These are phyloP conservation scores for Phytopythium helicoides DNA, from an alignment of 352 stramenopile genomes.

Conservation along the genomic window DNA sequence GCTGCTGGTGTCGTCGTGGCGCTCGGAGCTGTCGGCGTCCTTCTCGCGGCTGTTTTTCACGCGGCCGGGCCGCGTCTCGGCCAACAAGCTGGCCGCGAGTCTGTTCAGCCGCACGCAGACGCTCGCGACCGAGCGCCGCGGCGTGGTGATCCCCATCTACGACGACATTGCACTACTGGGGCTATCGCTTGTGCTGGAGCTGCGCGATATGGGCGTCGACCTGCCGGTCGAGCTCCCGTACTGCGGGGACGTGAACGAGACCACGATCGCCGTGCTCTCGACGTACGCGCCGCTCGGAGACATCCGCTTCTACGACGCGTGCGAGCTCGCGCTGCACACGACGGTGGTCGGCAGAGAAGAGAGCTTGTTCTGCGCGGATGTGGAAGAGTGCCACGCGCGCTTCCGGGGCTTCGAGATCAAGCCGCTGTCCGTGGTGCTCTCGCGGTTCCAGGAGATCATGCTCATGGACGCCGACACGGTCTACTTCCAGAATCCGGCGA, in stretches of 20 bases:
- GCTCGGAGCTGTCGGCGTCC: neutral
- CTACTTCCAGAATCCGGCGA: conserved; percentile 38
- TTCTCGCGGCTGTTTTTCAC: neutral
- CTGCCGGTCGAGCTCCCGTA: conserved; percentile 44
- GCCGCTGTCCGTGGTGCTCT: conserved; percentile 36
- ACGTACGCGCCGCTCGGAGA: conserved; percentile 21
- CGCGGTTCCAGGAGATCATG: conserved; percentile 54
- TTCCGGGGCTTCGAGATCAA: conserved; percentile 41
- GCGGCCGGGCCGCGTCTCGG: too few species aligned
- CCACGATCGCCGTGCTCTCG: conserved; percentile 13
- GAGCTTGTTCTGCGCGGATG: conserved; percentile 28
- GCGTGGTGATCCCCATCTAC: conserved; percentile 5
- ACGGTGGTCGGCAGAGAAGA: conserved; percentile 19
- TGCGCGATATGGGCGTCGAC: conserved; percentile 25
- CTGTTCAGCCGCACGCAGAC: neutral
- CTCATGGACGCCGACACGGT: conserved; percentile 47
- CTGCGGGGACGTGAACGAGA: conserved; percentile 33
- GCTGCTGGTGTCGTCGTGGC: conserved; percentile 1
- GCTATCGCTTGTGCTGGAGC: conserved; percentile 14
- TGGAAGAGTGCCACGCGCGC: conserved; percentile 31
- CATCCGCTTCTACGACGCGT: conserved; percentile 34
- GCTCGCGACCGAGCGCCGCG: neutral
- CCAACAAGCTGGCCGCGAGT: conserved; percentile 3
- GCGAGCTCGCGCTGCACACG: conserved; percentile 21
- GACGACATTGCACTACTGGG: conserved; percentile 7